Conservation (phyloP, 1,284 basidiomycete genomes). For the Rhodotorula glutinis region DNA sequence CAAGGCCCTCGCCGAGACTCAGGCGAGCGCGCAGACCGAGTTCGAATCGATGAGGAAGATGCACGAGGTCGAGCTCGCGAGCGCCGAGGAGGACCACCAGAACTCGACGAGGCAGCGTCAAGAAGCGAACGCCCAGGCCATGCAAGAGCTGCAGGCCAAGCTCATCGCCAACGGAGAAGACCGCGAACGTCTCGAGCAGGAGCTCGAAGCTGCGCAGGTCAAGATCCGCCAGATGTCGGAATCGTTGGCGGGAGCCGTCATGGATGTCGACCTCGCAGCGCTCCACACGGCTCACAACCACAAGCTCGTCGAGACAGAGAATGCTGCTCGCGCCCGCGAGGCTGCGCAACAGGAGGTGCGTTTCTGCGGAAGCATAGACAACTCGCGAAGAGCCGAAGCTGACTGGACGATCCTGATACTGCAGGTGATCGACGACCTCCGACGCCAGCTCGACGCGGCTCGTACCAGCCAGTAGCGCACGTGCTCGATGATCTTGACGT, state of each 20-base stretch:
- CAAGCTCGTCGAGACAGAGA: constrained; percentile 20
- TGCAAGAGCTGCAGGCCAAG: constrained; percentile 19
- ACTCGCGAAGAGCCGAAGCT: too few relatives aligned
- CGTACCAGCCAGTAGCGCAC: too few relatives aligned
- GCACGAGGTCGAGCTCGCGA: constrained; percentile 14
- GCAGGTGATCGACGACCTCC: too few relatives aligned
- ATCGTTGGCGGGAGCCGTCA: constrained; percentile 52
- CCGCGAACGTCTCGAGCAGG: constrained; percentile 1
- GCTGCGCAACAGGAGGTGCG: constrained; percentile 14
- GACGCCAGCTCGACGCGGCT: too few relatives aligned
- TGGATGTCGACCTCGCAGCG: constrained; percentile 51
- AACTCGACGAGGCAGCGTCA: neutral
- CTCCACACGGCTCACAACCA: constrained; percentile 28
- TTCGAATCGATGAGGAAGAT: constrained; percentile 28
- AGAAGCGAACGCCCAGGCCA: neutral
- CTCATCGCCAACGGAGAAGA: constrained; percentile 1
- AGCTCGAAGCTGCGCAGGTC: constrained; percentile 14
- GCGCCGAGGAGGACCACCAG: constrained; percentile 18
- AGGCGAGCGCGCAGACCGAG: constrained; percentile 15
- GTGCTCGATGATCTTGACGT: too few relatives aligned
- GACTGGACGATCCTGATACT: neutral
- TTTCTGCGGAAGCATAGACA: too few relatives aligned
- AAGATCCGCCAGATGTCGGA: neutral
- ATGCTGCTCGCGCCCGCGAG: neutral
- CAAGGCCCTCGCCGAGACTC: constrained; percentile 18